Evolutionary conservation across 1,139 yeast genomes (phyloP).

Genomic region (Pneumocystis oryctolagi): DNA sequence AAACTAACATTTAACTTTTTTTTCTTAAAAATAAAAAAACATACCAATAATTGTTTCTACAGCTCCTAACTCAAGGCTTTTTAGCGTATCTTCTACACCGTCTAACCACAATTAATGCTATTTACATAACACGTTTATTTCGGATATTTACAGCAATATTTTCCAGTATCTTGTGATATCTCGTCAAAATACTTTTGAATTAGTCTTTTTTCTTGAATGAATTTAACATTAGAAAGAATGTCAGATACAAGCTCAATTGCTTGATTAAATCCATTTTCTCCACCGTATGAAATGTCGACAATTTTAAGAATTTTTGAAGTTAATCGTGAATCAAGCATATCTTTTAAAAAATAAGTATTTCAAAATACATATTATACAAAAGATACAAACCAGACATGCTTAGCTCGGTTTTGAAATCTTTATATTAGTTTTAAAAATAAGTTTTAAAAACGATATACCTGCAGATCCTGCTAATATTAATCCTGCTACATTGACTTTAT

Average conservation of each 20-base stretch:
- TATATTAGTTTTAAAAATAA: not conserved
- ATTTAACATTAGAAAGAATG: slow-evolving; percentile 88
- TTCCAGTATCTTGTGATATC: slow-evolving; percentile 91
- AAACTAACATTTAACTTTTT: not conserved
- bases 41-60: slow-evolving; percentile 83
- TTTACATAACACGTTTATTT: not conserved
- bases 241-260: slow-evolving; percentile 96
- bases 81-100: slow-evolving; percentile 89
- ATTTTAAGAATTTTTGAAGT: slow-evolving; percentile 75
- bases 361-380: not conserved
- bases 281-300: slow-evolving; percentile 96
- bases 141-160: slow-evolving; percentile 42
- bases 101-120: slow-evolving; percentile 25
- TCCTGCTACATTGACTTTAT: slow-evolving; percentile 87
- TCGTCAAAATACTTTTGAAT: slow-evolving; percentile 86
- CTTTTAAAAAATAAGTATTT: not conserved
- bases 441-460: not conserved
- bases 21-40: not conserved
- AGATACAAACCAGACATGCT: slow-evolving; percentile 47
- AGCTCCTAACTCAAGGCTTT: slow-evolving; percentile 92
- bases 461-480: slow-evolving; percentile 96
- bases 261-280: slow-evolving; percentile 97
- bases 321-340: slow-evolving; percentile 78
- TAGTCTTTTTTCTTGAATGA: slow-evolving; percentile 94
- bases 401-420: slow-evolving; percentile 85